phyloP scores from a whole-genome alignment of 2,329 filamentous ascomycete genomes.

The Neopestalotiopsis rosae region DNA sequence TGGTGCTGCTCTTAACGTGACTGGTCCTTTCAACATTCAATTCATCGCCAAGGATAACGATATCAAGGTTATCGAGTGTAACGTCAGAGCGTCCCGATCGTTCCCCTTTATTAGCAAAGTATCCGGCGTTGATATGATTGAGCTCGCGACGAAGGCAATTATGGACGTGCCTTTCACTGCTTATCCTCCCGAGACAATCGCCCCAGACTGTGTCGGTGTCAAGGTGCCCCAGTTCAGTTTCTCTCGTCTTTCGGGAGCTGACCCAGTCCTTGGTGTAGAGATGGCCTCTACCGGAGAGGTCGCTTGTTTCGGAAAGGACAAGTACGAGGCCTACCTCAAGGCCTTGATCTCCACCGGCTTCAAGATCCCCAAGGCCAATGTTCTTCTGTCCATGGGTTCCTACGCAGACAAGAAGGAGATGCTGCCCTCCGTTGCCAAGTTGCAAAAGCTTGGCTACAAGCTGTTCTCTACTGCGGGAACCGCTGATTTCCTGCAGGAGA shows the following conservation, averaged over 20 bases:
- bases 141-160: conserved; percentile 98
- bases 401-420: conserved; percentile 99
- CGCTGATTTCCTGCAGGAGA: conserved; percentile 93
- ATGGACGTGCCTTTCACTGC: conserved; percentile 81
- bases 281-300: conserved; percentile 99
- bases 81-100: conserved; percentile 92
- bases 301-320: conserved; percentile 92
- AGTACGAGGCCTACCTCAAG: conserved; percentile 98
- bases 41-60: conserved; percentile 99
- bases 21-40: conserved; percentile 97
- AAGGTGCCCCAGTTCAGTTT: conserved; percentile 99
- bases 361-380: conserved; percentile 93
- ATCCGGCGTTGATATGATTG: conserved; percentile 96
- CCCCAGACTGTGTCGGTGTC: conserved; percentile 86
- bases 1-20: conserved; percentile 90
- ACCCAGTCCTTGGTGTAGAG: conserved; percentile 95
- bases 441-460: conserved; percentile 92
- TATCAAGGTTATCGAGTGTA: conserved; percentile 99
- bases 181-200: conserved; percentile 79
- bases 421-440: conserved; percentile 87
- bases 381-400: conserved; percentile 92
- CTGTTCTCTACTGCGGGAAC: conserved; percentile 96
- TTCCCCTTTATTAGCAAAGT: conserved; percentile 99
- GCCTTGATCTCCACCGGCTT: conserved; percentile 95
- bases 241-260: conserved; percentile 92